These are phyloP conservation scores for Porphyra umbilicalis DNA, from an alignment of 31 red algal genomes.

Conservation along the genomic window DNA sequence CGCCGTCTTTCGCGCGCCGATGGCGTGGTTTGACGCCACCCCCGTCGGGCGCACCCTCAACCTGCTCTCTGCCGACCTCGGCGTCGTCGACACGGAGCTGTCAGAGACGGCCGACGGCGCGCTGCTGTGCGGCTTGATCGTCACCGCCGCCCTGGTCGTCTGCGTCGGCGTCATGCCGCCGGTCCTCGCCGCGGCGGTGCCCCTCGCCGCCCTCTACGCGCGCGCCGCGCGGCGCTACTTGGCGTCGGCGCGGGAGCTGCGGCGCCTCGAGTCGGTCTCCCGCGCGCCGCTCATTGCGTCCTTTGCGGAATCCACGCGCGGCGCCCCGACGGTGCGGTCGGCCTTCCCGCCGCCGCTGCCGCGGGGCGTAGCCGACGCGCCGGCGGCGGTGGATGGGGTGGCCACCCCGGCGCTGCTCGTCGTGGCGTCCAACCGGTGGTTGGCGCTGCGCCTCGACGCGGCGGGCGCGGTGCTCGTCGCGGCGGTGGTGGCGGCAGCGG, in stretches of 20 bases:
- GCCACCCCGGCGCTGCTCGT: neutral
- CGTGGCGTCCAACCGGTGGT: constrained; percentile 54
- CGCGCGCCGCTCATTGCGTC: constrained; percentile 76
- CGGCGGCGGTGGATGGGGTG: neutral
- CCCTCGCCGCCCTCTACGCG: neutral
- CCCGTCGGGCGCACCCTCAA: constrained; percentile 90
- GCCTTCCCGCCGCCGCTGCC: neutral
- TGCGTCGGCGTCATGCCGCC: constrained; percentile 56
- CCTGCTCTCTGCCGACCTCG: constrained; percentile 1
- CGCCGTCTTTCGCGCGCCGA: constrained; percentile 81
- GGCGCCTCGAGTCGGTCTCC: constrained; percentile 70
- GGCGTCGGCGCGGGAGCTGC: constrained; percentile 71
- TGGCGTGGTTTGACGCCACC: constrained; percentile 79
- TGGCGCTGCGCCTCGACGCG: constrained; percentile 63
- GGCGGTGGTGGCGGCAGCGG: constrained; percentile 42
- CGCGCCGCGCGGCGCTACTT: constrained; percentile 66
- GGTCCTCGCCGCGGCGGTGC: constrained; percentile 29
- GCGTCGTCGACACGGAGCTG: neutral
- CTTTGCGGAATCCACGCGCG: constrained; percentile 81
- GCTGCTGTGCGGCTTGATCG: neutral
- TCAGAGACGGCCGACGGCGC: neutral
- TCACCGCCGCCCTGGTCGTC: neutral
- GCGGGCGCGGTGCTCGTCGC: constrained; percentile 60
- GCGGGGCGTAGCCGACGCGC: neutral
- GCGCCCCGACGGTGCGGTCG: constrained; percentile 68